Evolutionary conservation across 1,139 yeast species (phyloP).

Genomic region (Taphrina flavorubra): DNA sequence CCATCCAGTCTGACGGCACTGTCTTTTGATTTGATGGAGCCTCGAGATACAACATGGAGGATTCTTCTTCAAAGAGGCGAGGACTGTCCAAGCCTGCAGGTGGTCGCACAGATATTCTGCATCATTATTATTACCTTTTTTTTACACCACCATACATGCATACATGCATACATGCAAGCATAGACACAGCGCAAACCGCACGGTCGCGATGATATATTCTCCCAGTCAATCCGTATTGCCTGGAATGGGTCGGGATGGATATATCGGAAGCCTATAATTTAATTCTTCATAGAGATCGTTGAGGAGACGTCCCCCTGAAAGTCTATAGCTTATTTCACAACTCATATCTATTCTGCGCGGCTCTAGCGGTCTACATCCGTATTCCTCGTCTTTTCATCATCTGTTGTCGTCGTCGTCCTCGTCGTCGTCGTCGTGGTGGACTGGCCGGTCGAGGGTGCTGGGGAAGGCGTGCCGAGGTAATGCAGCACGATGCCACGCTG

Average conservation of each 20-base stretch:
- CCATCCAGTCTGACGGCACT: conserved; percentile 64
- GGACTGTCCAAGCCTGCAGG: too few relatives aligned
- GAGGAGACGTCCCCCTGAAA: background rate
- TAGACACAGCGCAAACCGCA: background rate
- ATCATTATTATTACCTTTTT: too few relatives aligned
- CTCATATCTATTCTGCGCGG: too few relatives aligned
- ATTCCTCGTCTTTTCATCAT: background rate
- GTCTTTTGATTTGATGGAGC: conserved; percentile 48
- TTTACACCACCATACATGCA: too few relatives aligned
- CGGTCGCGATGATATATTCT: too few relatives aligned
- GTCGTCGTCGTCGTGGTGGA: background rate
- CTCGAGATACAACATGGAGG: too few relatives aligned
- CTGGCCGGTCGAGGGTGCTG: background rate
- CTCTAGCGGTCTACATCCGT: too few relatives aligned
- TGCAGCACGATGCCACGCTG: conserved; percentile 26
- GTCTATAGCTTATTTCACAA: background rate
- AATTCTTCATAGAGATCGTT: background rate
- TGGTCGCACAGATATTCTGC: too few relatives aligned
- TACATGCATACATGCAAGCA: background rate
- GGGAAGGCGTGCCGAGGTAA: conserved; percentile 6
- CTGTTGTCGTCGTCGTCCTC: background rate
- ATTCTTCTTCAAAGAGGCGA: background rate
- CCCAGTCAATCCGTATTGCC: too few relatives aligned
- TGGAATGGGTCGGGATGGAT: too few relatives aligned
- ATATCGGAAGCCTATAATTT: background rate